Evolutionary conservation across 352 stramenopile genomes (phyloP).

Genomic region (Phytophthora pini): DNA sequence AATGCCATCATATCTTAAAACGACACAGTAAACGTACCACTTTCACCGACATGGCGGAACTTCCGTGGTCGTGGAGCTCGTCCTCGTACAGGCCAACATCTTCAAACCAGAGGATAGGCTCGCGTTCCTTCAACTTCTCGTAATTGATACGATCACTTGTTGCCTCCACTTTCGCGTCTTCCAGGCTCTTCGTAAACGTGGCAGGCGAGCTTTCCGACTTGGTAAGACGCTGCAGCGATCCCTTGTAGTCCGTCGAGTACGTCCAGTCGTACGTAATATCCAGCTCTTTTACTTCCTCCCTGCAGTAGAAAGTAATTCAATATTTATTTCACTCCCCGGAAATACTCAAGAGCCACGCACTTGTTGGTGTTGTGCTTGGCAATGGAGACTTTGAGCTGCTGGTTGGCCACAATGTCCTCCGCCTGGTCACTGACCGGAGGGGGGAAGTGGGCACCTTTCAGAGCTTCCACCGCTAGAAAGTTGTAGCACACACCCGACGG

Average conservation of each 20-base stretch:
- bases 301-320: slow-evolving; percentile 19
- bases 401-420: slow-evolving; percentile 60
- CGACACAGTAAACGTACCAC: slow-evolving; percentile 54
- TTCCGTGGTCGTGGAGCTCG: slow-evolving; percentile 85
- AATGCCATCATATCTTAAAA: background rate
- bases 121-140: slow-evolving; percentile 82
- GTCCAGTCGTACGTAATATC: slow-evolving; percentile 89
- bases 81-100: slow-evolving; percentile 84
- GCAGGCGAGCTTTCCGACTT: slow-evolving; percentile 18
- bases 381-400: slow-evolving; percentile 84
- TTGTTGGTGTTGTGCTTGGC: slow-evolving; percentile 84
- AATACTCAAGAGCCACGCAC: slow-evolving; percentile 28
- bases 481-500: slow-evolving; percentile 75
- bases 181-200: slow-evolving; percentile 30
- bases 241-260: slow-evolving; percentile 86
- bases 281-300: slow-evolving; percentile 83
- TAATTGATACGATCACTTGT: slow-evolving; percentile 73
- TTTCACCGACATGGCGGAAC: slow-evolving; percentile 84
- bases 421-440: slow-evolving; percentile 47
- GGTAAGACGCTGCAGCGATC: slow-evolving; percentile 61
- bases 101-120: slow-evolving; percentile 87
- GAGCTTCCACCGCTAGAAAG: slow-evolving; percentile 77
- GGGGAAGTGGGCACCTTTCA: slow-evolving; percentile 79
- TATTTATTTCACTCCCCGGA: background rate
- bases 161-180: slow-evolving; percentile 46